Evolutionary conservation across 345 rosid species (phyloP).

Genomic region (Murraya koenigii): DNA sequence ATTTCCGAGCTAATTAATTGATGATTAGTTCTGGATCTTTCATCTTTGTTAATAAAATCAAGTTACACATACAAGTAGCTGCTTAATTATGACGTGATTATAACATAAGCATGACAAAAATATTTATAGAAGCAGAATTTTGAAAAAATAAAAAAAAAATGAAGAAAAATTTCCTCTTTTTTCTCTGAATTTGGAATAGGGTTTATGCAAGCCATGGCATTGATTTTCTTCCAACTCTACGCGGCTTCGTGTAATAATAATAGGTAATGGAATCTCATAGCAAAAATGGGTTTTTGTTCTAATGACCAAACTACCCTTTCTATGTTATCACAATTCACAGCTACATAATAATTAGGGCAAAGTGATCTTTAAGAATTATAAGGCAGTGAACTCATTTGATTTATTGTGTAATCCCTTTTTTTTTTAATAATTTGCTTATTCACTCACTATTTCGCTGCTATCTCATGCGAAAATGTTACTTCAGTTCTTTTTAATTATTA

Average conservation of each 20-base stretch:
- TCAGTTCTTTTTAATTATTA: too few species aligned
- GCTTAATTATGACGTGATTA: background rate
- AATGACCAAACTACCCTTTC: background rate
- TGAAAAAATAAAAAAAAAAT: too few species aligned
- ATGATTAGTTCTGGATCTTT: background rate
- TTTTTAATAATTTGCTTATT: too few species aligned
- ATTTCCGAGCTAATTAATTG: background rate
- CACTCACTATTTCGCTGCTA: background rate
- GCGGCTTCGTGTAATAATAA: conserved; percentile 16
- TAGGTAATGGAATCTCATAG: background rate
- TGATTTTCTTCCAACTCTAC: background rate
- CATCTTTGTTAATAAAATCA: background rate
- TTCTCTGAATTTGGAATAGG: background rate
- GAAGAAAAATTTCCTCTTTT: too few species aligned
- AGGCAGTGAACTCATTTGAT: too few species aligned
- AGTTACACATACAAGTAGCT: background rate
- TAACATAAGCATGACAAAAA: background rate
- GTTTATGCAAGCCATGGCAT: conserved; percentile 15
- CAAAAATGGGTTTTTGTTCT: too few species aligned
- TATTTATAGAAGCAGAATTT: background rate
- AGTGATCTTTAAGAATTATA: background rate
- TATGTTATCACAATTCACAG: background rate
- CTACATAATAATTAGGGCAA: too few species aligned
- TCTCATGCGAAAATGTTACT: background rate
- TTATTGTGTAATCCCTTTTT: background rate